Evolutionary conservation across 345 rosid genomes (phyloP), one percentile per base, ranked within the genome.

Genomic region (Rhodamnia argentea): DNA sequence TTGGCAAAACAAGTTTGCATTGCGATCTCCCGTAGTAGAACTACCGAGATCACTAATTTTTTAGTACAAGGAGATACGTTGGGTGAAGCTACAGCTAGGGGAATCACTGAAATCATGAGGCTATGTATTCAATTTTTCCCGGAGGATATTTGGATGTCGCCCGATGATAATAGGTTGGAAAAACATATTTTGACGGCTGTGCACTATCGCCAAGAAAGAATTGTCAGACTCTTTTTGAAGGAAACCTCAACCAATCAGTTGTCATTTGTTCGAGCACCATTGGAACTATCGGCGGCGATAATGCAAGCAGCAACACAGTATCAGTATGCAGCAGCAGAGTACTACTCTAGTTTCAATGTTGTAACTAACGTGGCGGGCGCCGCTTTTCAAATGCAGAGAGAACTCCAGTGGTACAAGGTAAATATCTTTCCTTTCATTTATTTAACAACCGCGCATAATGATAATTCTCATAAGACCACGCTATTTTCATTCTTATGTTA

Each of bases 101-200:
- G 59, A 23, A 56, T 3, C n/a, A 56, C 0, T 8, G 59, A 56
- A 56, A 1, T 56, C n/a, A 4, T 56, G 2, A 56, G 23, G 5
- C 1, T 56, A 4, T 23, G 59, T 3, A 56, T 56, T 56, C 59
- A 56, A 4, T 56, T 56, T 56, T 56, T 56, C 59, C n/a, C 59
- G 1, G n/a, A 56, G 13, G 4, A 22, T 4, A 56, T 56, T 23
- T 4, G n/a, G 59, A 7, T 20, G 10, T 3, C 10, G 58, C 26
- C 58, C 3, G 4, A 18, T n/a, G n/a, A n/a, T 55, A 22, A 4
- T 1, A 23, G 2, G 2, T 23, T 23, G 13, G 3, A 0, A 0
- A 1, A 4, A 10, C 0, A 0, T 3, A 3, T 3, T 51, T 11
- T 51, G 0, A 0, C 14, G 0, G 59, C 59, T 0, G n/a, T 23